Conservation (phyloP, 169 alveolate species). For the Plasmodium gaboni region DNA sequence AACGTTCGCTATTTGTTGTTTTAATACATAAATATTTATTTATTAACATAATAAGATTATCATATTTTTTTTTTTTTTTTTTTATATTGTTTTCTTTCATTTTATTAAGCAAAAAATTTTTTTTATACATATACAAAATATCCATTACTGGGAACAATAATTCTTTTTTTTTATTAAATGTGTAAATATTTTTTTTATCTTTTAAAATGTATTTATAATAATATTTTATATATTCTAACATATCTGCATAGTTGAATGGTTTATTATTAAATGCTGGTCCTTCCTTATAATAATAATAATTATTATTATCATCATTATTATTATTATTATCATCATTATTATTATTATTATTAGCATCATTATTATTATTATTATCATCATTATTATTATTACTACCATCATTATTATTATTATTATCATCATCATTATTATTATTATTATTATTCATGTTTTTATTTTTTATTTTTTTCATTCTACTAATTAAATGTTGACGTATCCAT, state of each 20-base stretch:
- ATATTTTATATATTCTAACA: not conserved
- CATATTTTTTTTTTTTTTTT: slow-evolving; percentile 35
- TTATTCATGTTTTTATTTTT: too few species aligned
- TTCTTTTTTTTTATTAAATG: not conserved
- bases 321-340: too few species aligned
- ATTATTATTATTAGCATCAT: too few species aligned
- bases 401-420: too few species aligned
- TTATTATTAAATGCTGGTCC: too few species aligned
- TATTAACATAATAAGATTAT: slow-evolving; percentile 14
- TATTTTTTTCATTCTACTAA: too few species aligned
- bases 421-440: too few species aligned
- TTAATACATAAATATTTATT: slow-evolving; percentile 45
- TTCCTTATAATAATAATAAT: too few species aligned
- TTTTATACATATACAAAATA: slow-evolving; percentile 4
- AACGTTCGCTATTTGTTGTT: slow-evolving; percentile 67
- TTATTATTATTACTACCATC: too few species aligned
- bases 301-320: too few species aligned
- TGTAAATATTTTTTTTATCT: not conserved
- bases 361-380: too few species aligned
- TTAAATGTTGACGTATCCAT: too few species aligned
- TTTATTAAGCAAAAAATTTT: not conserved
- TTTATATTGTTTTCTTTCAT: slow-evolving; percentile 24
- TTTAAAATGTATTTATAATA: slow-evolving; percentile 5
- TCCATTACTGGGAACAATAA: not conserved
- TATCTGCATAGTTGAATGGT: not conserved